Evolutionary conservation across 2,329 filamentous ascomycete genomes (phyloP).

Genomic region (Dryadomyces quercivorus): DNA sequence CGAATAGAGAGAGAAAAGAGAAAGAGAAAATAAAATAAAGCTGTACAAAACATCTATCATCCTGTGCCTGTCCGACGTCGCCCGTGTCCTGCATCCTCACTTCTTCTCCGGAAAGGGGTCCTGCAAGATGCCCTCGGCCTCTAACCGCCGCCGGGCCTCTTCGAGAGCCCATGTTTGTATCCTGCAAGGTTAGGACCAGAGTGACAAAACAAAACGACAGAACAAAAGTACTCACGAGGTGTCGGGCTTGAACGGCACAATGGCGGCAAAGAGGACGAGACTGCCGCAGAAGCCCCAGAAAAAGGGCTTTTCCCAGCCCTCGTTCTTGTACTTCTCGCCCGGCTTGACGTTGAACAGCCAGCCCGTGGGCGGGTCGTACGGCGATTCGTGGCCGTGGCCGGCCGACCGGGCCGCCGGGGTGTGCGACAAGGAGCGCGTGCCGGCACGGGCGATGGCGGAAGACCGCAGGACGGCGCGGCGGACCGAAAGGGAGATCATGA

Average conservation of each 20-base stretch:
- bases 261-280: conserved; percentile 59
- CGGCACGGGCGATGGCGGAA: background rate
- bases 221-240: conserved; percentile 78
- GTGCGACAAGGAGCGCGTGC: conserved; percentile 9
- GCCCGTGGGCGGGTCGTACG: conserved; percentile 81
- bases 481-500: background rate
- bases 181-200: conserved; percentile 34
- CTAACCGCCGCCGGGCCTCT: conserved; percentile 87
- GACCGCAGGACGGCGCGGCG: background rate
- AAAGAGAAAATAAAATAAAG: background rate
- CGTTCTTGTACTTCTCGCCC: conserved; percentile 87
- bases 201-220: too few relatives aligned
- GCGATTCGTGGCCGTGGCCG: conserved; percentile 47
- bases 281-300: conserved; percentile 76
- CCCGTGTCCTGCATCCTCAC: conserved; percentile 7
- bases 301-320: conserved; percentile 88
- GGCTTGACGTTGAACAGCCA: conserved; percentile 94
- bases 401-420: conserved; percentile 5
- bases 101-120: conserved; percentile 58
- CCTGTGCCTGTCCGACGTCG: background rate
- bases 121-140: conserved; percentile 85
- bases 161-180: conserved; percentile 99
- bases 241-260: conserved; percentile 94
- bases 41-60: background rate
- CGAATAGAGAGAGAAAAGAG: too few relatives aligned